Evolutionary conservation across 768 basidiomycete species (phyloP), one percentile per base, ranked within the genome.

Genomic region (Exidia glandulosa): DNA sequence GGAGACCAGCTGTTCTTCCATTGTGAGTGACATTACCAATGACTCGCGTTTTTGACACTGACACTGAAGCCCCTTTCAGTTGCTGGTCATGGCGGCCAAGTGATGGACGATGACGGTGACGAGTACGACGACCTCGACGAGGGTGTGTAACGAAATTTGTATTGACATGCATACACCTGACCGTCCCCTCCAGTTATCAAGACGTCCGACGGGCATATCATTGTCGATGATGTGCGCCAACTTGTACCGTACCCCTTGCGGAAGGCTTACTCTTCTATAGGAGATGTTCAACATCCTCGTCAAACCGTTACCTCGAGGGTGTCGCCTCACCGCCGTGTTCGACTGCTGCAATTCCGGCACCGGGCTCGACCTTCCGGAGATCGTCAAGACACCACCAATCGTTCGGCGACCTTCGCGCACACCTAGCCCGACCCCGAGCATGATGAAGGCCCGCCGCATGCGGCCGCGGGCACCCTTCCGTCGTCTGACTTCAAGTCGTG

Each of bases 251-350:
- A 25, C 48, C 16, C 32, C 12, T 9, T 7, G 32, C 47, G 5
- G 32, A 27, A 27, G 47, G n/a, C 48, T 30, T 5, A 55, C 2
- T 13, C 7, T 27, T 27, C 7, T 41, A 23, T 23, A 59, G 59
- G 52, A 60, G 36, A 52, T 60, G 16, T 55, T 56, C 55, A 54
- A 60, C 31, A 55, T 60, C 23, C 29, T 60, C 16, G 59, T 60
- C 16, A 55, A 56, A 16, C 59, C 59, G 34, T 34, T 60, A 6
- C 59, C 59, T 2, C 54, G 45, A 9, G 59, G 59, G n/a, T 60
- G 59, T 36, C 29, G 59, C 3, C 59, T 60, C 34, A 56, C 54
- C 4, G 59, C 59, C 7, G 52, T 60, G 25, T 60, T 60, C 55
- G 59, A 60, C 27, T 60, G 59, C 36, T 60, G 59, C 34, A 34